phyloP scores from a whole-genome alignment of 2,329 filamentous ascomycete species.

The Scedosporium aurantiacum region DNA sequence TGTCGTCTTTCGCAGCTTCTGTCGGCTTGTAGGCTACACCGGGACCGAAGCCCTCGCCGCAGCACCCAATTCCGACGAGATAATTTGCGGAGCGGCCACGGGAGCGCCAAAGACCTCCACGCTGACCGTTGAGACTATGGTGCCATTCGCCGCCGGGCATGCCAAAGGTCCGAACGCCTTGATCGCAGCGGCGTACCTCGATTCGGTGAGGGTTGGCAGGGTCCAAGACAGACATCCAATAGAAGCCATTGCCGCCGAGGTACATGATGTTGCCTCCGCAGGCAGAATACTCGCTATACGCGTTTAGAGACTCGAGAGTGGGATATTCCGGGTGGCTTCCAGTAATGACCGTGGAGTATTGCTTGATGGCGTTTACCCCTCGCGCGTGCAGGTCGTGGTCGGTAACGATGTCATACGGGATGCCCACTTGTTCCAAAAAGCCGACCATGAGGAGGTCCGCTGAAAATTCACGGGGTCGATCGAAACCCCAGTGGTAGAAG shows the following conservation, averaged over 20 bases:
- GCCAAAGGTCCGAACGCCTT: constrained; percentile 18
- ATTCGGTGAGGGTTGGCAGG: constrained; percentile 18
- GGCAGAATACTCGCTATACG: constrained; percentile 17
- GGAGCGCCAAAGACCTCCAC: constrained; percentile 22
- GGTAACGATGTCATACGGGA: constrained; percentile 23
- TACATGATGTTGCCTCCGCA: constrained; percentile 24
- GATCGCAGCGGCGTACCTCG: constrained; percentile 22
- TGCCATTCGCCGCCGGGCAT: constrained; percentile 19
- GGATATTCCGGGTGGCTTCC: constrained; percentile 25
- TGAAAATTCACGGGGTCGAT: constrained; percentile 22
- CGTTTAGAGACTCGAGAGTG: constrained; percentile 16
- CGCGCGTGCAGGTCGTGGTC: constrained; percentile 22
- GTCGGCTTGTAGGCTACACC: constrained; percentile 14
- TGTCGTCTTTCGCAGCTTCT: not conserved
- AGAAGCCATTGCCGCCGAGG: constrained; percentile 25
- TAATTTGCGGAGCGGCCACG: constrained; percentile 19
- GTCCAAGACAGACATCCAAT: constrained; percentile 18
- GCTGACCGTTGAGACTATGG: constrained; percentile 18
- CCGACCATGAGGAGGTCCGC: constrained; percentile 24
- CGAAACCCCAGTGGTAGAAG: constrained; percentile 23
- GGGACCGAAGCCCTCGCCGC: constrained; percentile 19
- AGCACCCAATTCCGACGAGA: constrained; percentile 20
- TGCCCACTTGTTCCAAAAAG: constrained; percentile 19
- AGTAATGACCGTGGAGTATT: constrained; percentile 17
- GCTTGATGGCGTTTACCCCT: not conserved